These are phyloP conservation scores for Boletus eberwhitei DNA, from an alignment of 768 basidiomycete species.

Conservation along the genomic window DNA sequence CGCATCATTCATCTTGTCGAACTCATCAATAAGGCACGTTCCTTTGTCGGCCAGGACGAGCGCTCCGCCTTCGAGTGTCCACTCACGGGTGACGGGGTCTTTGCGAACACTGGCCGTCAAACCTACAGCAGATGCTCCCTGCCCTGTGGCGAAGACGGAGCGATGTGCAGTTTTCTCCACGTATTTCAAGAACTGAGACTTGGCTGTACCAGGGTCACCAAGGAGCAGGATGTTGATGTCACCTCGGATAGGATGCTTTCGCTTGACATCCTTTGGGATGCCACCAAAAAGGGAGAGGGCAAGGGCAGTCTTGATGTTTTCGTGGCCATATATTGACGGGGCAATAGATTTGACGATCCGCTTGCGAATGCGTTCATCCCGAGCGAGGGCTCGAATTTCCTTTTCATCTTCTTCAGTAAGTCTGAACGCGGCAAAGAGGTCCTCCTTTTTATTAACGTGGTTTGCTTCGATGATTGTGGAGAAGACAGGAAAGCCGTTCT, in stretches of 20 bases:
- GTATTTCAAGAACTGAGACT: slow-evolving; percentile 98
- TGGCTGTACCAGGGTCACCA: slow-evolving; percentile 98
- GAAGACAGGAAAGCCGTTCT: slow-evolving; percentile 99
- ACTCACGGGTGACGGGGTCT: slow-evolving; percentile 94
- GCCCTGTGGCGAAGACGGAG: slow-evolving; percentile 97
- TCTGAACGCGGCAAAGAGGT: slow-evolving; percentile 96
- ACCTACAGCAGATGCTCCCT: slow-evolving; percentile 98
- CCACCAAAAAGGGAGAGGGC: slow-evolving; percentile 95
- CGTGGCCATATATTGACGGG: slow-evolving; percentile 98
- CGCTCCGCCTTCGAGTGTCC: slow-evolving; percentile 98
- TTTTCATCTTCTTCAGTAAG: slow-evolving; percentile 96
- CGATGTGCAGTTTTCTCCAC: slow-evolving; percentile 98
- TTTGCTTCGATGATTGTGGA: slow-evolving; percentile 98
- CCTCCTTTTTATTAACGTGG: slow-evolving; percentile 98
- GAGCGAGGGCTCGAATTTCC: slow-evolving; percentile 81
- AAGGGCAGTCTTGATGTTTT: slow-evolving; percentile 97
- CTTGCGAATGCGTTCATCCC: slow-evolving; percentile 93
- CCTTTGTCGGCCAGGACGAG: slow-evolving; percentile 98
- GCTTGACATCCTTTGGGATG: slow-evolving; percentile 92
- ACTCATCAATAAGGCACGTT: slow-evolving; percentile 96
- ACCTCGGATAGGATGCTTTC: slow-evolving; percentile 93
- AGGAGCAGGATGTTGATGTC: slow-evolving; percentile 97
- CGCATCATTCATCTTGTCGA: slow-evolving; percentile 99
- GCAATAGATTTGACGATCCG: slow-evolving; percentile 98
- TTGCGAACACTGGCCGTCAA: slow-evolving; percentile 98